Evolutionary conservation across 1,284 basidiomycete genomes (phyloP), one percentile per base, ranked within the genome.

Genomic region (Paramarasmius palmivorus): DNA sequence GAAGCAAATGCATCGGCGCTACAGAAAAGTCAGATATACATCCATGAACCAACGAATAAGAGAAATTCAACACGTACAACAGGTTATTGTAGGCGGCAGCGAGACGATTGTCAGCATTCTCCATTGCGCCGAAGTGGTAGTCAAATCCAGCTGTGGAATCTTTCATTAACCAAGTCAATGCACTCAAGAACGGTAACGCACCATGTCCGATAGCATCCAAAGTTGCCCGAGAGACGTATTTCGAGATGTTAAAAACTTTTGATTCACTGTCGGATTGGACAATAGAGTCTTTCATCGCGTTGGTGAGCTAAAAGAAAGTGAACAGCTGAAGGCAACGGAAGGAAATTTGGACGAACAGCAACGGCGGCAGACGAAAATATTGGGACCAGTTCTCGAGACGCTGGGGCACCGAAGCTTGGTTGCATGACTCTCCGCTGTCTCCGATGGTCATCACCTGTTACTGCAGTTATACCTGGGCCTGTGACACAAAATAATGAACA

Each of bases 191-290:
- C 23, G 10, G 23, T 9, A n/a, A 34, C 51, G 2, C 51, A 75
- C 78, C 73, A 63, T 73, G 66, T 3, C 76, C 78, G 35, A 79
- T 74, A 6, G 73, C 72, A 63, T 79, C 79, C 45, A 80, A 57
- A 9, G 75, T 70, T 2, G 72, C 73, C 8, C 72, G 68, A 35
- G 73, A 71, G 19, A 70, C 45, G 73, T 74, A 78, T 5, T 53
- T 19, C 10, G 69, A 59, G 8, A 78, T 56, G 57, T 86, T 71
- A 9, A 82, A 53, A 20, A 75, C 66, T n/a, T 50, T 61, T 1
- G 70, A 67, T 4, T 68, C 60, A 3, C 68, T 64, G 0, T 57
- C 79, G 63, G 3, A 68, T 59, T 23, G n/a, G 5, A 42, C 40
- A 1, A 57, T 32, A 3, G 46, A 9, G 20, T 56, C 54, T 49